Evolutionary conservation across 768 basidiomycete species (phyloP).

Genomic region (Leucocoprinus sp.): DNA sequence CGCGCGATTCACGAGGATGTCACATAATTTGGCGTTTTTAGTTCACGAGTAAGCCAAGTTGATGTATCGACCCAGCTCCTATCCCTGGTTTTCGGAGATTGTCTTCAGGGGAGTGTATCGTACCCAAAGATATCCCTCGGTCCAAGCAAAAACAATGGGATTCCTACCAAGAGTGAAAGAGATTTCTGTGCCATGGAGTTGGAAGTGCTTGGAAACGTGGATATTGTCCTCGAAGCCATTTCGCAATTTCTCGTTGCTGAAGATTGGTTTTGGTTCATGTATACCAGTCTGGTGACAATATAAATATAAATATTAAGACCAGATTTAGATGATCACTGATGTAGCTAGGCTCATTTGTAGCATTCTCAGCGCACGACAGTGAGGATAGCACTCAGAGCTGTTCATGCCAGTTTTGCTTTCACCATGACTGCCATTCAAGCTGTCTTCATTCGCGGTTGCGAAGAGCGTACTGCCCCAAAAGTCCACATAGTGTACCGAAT

Average conservation of each 20-base stretch:
- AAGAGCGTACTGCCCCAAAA: slow-evolving; percentile 63
- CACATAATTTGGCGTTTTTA: no score
- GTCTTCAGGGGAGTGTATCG: slow-evolving; percentile 41
- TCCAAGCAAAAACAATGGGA: slow-evolving; percentile 22
- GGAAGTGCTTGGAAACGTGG: slow-evolving; percentile 41
- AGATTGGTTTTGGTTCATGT: slow-evolving; percentile 36
- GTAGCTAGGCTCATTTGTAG: neutral
- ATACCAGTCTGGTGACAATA: slow-evolving; percentile 34
- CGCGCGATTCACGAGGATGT: no score
- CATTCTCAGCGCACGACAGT: slow-evolving; percentile 2
- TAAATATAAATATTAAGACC: slow-evolving; percentile 11
- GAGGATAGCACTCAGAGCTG: neutral
- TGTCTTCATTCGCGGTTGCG: slow-evolving; percentile 58
- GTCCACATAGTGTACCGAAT: slow-evolving; percentile 79
- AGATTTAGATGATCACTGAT: no score
- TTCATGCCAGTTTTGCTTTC: slow-evolving; percentile 12
- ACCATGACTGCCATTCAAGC: slow-evolving; percentile 71
- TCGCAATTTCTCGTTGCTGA: slow-evolving; percentile 35
- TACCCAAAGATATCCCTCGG: slow-evolving; percentile 58
- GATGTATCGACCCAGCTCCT: no score
- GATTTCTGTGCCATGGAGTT: slow-evolving; percentile 41
- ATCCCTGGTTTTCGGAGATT: slow-evolving; percentile 38
- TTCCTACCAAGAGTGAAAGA: slow-evolving; percentile 44
- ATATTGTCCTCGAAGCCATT: slow-evolving; percentile 50
- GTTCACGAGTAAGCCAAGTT: no score